Conservation (phyloP, 192 early-diverging fungal species). For the Pecoramyces ruminantium region DNA sequence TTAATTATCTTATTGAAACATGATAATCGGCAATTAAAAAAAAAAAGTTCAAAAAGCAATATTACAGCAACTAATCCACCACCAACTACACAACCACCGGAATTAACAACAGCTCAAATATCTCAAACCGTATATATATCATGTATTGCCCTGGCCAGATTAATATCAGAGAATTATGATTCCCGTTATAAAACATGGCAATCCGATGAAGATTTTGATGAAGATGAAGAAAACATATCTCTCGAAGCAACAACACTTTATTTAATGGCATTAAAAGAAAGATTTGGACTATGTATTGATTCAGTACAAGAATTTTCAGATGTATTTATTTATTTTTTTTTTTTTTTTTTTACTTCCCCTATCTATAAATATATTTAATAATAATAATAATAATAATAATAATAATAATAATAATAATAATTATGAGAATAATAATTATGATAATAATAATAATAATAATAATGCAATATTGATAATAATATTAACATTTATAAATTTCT, state of each 20-base stretch:
- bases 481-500: too few relatives aligned
- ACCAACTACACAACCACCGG: not conserved
- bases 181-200: not conserved
- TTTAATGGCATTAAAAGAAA: not conserved
- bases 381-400: too few relatives aligned
- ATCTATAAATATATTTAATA: not conserved
- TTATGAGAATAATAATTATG: too few relatives aligned
- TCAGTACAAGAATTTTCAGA: not conserved
- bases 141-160: not conserved
- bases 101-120: not conserved
- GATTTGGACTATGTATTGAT: not conserved
- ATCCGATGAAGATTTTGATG: not conserved
- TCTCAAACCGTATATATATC: not conserved
- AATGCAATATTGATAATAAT: too few relatives aligned
- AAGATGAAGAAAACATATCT: not conserved
- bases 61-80: not conserved
- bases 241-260: not conserved
- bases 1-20: not conserved
- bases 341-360: too few relatives aligned
- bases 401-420: too few relatives aligned
- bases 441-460: too few relatives aligned
- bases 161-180: not conserved
- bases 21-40: not conserved
- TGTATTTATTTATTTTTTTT: not conserved
- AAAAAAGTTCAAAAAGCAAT: not conserved